Percentiles rank a stretch among this genome's conserved stretches.
These are phyloP conservation scores for Mucor circinelloides DNA, from an alignment of 371 early-diverging fungal species.

Conservation along the genomic window DNA sequence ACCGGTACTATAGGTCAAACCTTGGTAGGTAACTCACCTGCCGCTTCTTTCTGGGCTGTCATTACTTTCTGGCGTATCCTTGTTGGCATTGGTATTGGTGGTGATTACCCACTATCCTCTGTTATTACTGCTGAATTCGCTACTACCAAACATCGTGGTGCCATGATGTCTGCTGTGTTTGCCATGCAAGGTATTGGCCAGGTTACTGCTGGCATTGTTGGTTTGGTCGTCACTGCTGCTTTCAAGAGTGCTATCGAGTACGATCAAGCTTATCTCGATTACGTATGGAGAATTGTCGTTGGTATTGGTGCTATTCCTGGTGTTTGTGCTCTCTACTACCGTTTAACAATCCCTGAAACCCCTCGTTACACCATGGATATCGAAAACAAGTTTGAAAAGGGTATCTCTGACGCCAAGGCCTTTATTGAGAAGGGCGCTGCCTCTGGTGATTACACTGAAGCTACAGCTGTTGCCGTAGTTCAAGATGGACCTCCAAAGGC, in stretches of 20 bases:
- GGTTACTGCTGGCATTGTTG: conserved; percentile 68
- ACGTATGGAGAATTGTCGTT: conserved; percentile 77
- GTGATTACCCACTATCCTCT: conserved; percentile 76
- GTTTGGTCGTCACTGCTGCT: conserved; percentile 56
- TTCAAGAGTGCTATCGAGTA: conserved; percentile 56
- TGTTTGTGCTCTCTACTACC: conserved; percentile 62
- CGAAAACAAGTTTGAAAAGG: conserved; percentile 62
- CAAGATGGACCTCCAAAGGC: conserved; percentile 29
- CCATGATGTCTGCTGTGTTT: conserved; percentile 84
- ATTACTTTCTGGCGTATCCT: conserved; percentile 78
- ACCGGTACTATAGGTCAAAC: conserved; percentile 73
- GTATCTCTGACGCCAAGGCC: conserved; percentile 52
- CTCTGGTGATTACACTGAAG: conserved; percentile 35
- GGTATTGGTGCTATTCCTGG: conserved; percentile 76
- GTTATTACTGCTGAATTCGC: conserved; percentile 85
- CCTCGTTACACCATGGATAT: conserved; percentile 81
- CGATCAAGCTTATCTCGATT: conserved; percentile 63
- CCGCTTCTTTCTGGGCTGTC: conserved; percentile 61
- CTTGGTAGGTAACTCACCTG: conserved; percentile 57
- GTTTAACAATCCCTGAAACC: conserved; percentile 84
- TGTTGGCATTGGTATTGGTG: conserved; percentile 80
- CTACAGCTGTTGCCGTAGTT: background rate
- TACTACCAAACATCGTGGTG: conserved; percentile 71
- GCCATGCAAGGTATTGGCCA: conserved; percentile 78
- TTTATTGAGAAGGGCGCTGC: conserved; percentile 38